phyloP scores from a whole-genome alignment of 73 alveolate species.

The Tetrahymena thermophila region DNA sequence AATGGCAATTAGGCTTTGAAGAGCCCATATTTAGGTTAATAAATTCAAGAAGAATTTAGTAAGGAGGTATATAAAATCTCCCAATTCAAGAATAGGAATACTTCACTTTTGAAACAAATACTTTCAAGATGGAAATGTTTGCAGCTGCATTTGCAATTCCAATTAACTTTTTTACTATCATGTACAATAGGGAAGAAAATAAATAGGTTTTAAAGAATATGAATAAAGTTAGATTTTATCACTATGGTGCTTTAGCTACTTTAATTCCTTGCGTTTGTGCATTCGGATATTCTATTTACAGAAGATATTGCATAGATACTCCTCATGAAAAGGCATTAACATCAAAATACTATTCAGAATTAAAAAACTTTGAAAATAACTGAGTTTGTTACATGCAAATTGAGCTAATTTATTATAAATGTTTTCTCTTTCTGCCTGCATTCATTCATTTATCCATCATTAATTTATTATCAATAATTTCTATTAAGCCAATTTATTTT shows the following conservation, averaged over 20 bases:
- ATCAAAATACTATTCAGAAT: background rate
- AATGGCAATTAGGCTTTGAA: background rate
- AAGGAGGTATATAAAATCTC: background rate
- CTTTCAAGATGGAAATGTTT: background rate
- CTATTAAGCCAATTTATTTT: background rate
- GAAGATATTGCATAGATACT: background rate
- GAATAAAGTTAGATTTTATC: background rate
- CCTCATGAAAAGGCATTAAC: background rate
- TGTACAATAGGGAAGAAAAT: background rate
- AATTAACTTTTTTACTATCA: background rate
- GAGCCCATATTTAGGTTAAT: background rate
- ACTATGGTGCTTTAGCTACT: background rate
- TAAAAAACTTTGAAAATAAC: background rate
- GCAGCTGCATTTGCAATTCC: background rate
- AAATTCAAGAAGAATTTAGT: background rate
- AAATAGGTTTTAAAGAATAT: background rate
- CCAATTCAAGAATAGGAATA: background rate
- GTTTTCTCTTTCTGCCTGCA: background rate
- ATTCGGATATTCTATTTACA: background rate
- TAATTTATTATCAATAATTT: background rate
- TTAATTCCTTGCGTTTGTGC: background rate
- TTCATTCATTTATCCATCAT: no score
- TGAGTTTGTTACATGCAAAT: background rate
- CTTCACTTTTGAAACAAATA: background rate
- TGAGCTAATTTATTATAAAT: background rate